Evolutionary conservation across 2,329 filamentous ascomycete species (phyloP).

Genomic region (Escovopsis weberi): DNA sequence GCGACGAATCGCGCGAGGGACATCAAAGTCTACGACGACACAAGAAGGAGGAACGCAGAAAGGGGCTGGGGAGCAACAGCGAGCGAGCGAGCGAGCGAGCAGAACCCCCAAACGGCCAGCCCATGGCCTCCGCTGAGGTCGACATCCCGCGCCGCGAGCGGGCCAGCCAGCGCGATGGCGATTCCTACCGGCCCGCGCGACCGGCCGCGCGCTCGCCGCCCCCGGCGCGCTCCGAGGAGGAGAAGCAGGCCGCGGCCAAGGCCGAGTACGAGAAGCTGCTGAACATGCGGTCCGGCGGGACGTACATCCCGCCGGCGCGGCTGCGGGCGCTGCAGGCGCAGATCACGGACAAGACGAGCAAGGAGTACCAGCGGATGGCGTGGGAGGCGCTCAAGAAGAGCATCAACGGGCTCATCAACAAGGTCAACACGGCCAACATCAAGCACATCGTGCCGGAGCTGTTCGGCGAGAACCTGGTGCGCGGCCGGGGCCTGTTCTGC

Average conservation of each 20-base stretch:
- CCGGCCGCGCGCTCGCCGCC: slow-evolving; percentile 19
- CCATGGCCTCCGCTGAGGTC: slow-evolving; percentile 32
- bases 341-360: slow-evolving; percentile 90
- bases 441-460: slow-evolving; percentile 94
- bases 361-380: slow-evolving; percentile 97
- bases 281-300: slow-evolving; percentile 86
- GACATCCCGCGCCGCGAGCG: slow-evolving; percentile 25
- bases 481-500: slow-evolving; percentile 85
- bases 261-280: slow-evolving; percentile 88
- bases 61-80: no score
- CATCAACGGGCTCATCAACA: slow-evolving; percentile 98
- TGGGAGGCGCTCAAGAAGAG: slow-evolving; percentile 99
- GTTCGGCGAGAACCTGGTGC: slow-evolving; percentile 85
- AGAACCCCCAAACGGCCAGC: slow-evolving; percentile 2
- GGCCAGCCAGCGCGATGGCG: slow-evolving; percentile 19
- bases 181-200: slow-evolving; percentile 33
- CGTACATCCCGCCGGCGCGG: slow-evolving; percentile 87
- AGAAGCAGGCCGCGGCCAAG: slow-evolving; percentile 78
- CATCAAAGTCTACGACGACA: no score
- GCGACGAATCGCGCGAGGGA: no score
- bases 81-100: neutral
- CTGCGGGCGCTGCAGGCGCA: slow-evolving; percentile 86
- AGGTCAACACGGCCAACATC: slow-evolving; percentile 96
- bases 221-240: slow-evolving; percentile 49
- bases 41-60: no score